Percentiles rank a stretch among this genome's conserved stretches.
phyloP scores from a whole-genome alignment of 1,284 basidiomycete genomes.

The Inonotus hispidus region DNA sequence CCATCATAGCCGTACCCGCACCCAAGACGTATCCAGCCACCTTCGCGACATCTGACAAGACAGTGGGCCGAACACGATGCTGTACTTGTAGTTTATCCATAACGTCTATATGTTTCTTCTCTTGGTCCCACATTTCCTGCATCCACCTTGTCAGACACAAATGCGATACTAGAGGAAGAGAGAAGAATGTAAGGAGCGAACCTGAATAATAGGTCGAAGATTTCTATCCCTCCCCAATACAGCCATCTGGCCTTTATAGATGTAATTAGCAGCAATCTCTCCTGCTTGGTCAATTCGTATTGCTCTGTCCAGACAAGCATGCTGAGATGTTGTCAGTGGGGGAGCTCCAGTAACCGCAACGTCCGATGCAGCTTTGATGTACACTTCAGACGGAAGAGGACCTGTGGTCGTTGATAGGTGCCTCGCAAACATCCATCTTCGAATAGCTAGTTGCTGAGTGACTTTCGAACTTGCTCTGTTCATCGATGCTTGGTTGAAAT shows the following conservation, averaged over 20 bases:
- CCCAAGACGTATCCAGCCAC: conserved; percentile 84
- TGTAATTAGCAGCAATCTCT: conserved; percentile 90
- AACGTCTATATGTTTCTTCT: conserved; percentile 86
- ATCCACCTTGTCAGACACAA: background rate
- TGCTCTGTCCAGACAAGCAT: conserved; percentile 45
- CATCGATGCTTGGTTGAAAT: background rate
- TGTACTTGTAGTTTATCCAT: conserved; percentile 83
- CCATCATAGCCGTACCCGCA: conserved; percentile 80
- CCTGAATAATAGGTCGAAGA: conserved; percentile 73
- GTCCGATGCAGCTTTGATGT: conserved; percentile 1
- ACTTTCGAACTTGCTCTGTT: background rate
- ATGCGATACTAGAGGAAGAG: background rate
- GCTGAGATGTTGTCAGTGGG: conserved; percentile 3
- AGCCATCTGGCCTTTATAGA: conserved; percentile 80
- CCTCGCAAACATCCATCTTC: background rate
- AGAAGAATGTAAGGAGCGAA: conserved; percentile 29
- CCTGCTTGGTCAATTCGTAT: conserved; percentile 90
- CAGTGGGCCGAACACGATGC: conserved; percentile 80
- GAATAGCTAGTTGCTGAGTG: background rate
- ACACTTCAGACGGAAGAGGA: conserved; percentile 10
- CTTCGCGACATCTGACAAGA: conserved; percentile 81
- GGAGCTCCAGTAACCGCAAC: conserved; percentile 1
- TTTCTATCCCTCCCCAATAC: conserved; percentile 59
- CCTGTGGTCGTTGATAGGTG: background rate
- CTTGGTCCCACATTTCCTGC: conserved; percentile 96